These are phyloP conservation scores for Eucalyptus regnans DNA, from an alignment of 345 rosid genomes.

Conservation along the genomic window DNA sequence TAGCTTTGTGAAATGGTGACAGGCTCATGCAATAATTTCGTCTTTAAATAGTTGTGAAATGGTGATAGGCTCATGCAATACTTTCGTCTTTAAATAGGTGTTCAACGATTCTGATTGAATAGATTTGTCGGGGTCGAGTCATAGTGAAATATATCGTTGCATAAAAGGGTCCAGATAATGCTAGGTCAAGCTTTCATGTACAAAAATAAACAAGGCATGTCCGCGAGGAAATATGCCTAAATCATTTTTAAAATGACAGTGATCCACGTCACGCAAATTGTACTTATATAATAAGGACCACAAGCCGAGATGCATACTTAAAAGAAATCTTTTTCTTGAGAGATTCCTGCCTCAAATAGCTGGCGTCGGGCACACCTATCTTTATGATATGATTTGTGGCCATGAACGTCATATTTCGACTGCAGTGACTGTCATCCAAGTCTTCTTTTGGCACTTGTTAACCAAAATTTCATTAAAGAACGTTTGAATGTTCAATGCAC, in stretches of 20 bases:
- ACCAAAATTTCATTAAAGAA: neutral
- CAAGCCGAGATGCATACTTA: neutral
- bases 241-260: neutral
- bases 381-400: neutral
- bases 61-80: rapidly evolving
- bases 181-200: neutral
- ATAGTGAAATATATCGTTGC: neutral
- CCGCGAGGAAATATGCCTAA: neutral
- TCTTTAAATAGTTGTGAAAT: neutral
- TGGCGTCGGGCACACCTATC: neutral
- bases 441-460: neutral
- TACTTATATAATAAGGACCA: too few relatives aligned
- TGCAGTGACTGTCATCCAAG: neutral
- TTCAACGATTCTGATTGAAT: neutral
- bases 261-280: neutral
- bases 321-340: neutral
- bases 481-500: neutral
- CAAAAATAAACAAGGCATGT: neutral
- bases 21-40: neutral
- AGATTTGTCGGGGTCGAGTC: neutral
- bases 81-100: neutral
- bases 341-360: neutral
- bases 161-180: neutral
- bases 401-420: neutral
- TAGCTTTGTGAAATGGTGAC: neutral